Conservation (phyloP, 2,329 filamentous ascomycete species). For the Sphaerulina vaccinii region DNA sequence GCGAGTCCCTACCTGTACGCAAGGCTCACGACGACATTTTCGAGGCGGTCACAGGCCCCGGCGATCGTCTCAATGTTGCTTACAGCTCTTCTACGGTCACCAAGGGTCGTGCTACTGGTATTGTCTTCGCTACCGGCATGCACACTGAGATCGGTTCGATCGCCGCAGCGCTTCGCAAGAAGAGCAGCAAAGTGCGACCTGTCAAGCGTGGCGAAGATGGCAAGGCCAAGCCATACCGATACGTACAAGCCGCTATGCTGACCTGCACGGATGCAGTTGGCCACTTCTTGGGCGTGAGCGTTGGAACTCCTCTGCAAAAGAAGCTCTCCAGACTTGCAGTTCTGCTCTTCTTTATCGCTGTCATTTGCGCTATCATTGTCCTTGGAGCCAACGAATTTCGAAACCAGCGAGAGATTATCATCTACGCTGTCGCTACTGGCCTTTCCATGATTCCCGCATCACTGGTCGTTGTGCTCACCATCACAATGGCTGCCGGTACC, state of each 20-base stretch:
- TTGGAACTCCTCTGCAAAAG: slow-evolving; percentile 80
- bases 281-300: slow-evolving; percentile 64
- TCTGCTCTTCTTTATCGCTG: slow-evolving; percentile 71
- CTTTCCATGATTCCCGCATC: slow-evolving; percentile 62
- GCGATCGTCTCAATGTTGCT: slow-evolving; percentile 68
- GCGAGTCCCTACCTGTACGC: slow-evolving; percentile 68
- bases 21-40: slow-evolving; percentile 61
- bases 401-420: slow-evolving; percentile 62
- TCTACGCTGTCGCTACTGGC: slow-evolving; percentile 63
- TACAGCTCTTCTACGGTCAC: slow-evolving; percentile 73
- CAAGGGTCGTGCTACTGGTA: slow-evolving; percentile 65
- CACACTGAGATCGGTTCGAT: slow-evolving; percentile 73
- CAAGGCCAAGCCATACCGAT: slow-evolving; percentile 35
- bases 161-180: slow-evolving; percentile 65
- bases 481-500: slow-evolving; percentile 55
- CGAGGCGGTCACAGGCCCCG: slow-evolving; percentile 56
- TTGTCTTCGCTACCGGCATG: slow-evolving; percentile 71
- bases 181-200: slow-evolving; percentile 47
- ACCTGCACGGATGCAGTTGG: slow-evolving; percentile 60
- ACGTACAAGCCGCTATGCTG: slow-evolving; percentile 51
- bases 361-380: slow-evolving; percentile 68
- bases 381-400: slow-evolving; percentile 60
- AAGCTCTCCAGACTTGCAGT: slow-evolving; percentile 84
- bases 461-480: slow-evolving; percentile 41
- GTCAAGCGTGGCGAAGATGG: slow-evolving; percentile 43